These are phyloP conservation scores for Selaginella tamariscina DNA, from an alignment of 75 land plant species.

Conservation along the genomic window DNA sequence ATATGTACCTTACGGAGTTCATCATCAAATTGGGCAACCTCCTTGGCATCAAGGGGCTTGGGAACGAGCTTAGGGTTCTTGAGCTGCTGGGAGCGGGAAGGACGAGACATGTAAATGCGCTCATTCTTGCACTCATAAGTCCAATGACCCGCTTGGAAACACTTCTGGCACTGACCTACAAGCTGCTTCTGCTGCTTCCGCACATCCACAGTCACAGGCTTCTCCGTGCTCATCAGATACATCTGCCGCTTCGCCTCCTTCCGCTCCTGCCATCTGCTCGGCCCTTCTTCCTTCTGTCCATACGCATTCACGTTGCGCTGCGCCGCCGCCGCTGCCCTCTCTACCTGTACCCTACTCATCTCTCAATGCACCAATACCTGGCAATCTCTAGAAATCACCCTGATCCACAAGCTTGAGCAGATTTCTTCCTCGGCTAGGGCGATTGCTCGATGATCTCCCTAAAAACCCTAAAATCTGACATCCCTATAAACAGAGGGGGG, in stretches of 20 bases:
- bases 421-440: no score
- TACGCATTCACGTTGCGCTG: slow-evolving; percentile 86
- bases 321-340: slow-evolving; percentile 62
- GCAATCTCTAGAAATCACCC: no score
- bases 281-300: slow-evolving; percentile 92
- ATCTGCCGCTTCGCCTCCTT: slow-evolving; percentile 91
- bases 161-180: slow-evolving; percentile 62
- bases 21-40: slow-evolving; percentile 19
- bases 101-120: slow-evolving; percentile 66
- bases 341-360: slow-evolving; percentile 69
- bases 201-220: slow-evolving; percentile 69
- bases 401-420: no score
- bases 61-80: slow-evolving; percentile 58
- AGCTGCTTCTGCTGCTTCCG: slow-evolving; percentile 36
- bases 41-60: slow-evolving; percentile 35
- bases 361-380: no score
- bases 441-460: no score
- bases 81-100: slow-evolving; percentile 68
- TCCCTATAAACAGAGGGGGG: no score
- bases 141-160: slow-evolving; percentile 80
- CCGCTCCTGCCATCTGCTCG: slow-evolving; percentile 88
- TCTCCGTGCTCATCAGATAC: slow-evolving; percentile 90
- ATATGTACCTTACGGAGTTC: slow-evolving; percentile 18
- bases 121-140: slow-evolving; percentile 90
- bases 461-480: background rate